Base-by-base conservation (phyloP, 768 basidiomycete species). In the Boletus rubropictus region DNA sequence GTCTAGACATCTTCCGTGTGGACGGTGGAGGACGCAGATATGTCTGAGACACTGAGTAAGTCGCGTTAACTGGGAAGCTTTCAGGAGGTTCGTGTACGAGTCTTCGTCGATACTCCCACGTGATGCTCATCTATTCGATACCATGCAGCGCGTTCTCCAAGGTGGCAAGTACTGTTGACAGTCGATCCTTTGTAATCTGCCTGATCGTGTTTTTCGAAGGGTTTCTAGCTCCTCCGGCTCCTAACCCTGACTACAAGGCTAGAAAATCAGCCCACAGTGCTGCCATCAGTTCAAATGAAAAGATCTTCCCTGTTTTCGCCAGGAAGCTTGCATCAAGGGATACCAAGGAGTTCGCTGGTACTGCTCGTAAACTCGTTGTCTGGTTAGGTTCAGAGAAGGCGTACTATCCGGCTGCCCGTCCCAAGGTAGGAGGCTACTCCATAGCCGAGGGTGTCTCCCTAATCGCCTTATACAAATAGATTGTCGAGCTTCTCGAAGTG, bases 331-430 rank as follows among this genome's bases (percentile, higher is more conserved):
- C 58, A 3, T 59, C 64, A 39, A 48, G 57, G 21, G 60, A 74
- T 35, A 3, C 37, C 34, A 55, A 35, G 8, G 57, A 63, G 11
- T 67, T 51, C 17, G 15, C 34, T 20, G 44, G 18, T 15, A 64
- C 51, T 2, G 28, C 71, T 6, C 55, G 56, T 15, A 79, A 72
- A 56, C 60, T 81, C 17, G 60, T 67, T 1, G 5, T n/a, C 2
- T 81, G 77, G 78, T 56, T 79, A 34, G 39, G 56, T 21, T 71
- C 72, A 42, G 66, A 69, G 34, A 73, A 72, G 52, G 80, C 79
- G 1, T 81, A 81, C 54, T 82, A 82, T 55, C 39, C 59, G 1
- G 65, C 51, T 27, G 80, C 78, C 35, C 71, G 76, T 29, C 71
- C 69, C 37, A 71, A 75, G 64, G 80, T 79, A 48, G 50, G 66